Percentiles rank a stretch among this genome's conserved stretches.
phyloP scores from a whole-genome alignment of 2,329 filamentous ascomycete species.

The Fusarium nisikadoi region DNA sequence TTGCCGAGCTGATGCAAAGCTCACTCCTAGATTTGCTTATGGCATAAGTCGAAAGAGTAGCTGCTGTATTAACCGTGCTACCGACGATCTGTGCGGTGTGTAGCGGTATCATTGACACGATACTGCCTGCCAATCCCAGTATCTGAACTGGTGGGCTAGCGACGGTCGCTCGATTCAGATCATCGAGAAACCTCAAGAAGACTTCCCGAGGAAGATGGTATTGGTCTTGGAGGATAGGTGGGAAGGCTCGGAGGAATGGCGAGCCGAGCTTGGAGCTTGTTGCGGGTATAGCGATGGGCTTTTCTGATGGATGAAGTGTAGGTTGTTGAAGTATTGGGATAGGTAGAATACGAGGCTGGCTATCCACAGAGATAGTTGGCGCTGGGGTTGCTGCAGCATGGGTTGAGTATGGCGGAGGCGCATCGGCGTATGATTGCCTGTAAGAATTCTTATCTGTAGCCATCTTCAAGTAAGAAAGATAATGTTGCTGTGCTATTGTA shows the following conservation, averaged over 20 bases:
- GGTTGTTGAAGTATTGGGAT: fast-evolving
- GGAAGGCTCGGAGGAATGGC: neutral
- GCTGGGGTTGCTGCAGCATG: neutral
- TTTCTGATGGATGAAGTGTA: neutral
- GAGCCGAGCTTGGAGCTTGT: neutral
- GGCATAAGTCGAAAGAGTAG: neutral
- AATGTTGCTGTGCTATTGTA: too few relatives aligned
- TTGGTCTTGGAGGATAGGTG: neutral
- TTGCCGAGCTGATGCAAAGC: neutral
- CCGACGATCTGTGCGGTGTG: neutral
- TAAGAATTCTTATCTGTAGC: too few relatives aligned
- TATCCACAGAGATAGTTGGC: fast-evolving
- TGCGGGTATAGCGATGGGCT: neutral
- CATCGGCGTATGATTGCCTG: neutral
- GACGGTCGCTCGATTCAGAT: neutral
- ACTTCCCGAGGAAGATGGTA: neutral
- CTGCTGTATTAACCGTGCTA: neutral
- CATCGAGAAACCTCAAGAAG: conserved; percentile 1
- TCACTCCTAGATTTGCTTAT: neutral
- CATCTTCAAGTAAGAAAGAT: too few relatives aligned
- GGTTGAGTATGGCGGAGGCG: neutral
- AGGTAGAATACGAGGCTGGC: neutral
- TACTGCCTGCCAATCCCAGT: neutral
- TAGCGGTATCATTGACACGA: neutral
- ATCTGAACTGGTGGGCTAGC: neutral